Conservation (phyloP, 768 basidiomycete species). For the Thelephora aurantiotincta region DNA sequence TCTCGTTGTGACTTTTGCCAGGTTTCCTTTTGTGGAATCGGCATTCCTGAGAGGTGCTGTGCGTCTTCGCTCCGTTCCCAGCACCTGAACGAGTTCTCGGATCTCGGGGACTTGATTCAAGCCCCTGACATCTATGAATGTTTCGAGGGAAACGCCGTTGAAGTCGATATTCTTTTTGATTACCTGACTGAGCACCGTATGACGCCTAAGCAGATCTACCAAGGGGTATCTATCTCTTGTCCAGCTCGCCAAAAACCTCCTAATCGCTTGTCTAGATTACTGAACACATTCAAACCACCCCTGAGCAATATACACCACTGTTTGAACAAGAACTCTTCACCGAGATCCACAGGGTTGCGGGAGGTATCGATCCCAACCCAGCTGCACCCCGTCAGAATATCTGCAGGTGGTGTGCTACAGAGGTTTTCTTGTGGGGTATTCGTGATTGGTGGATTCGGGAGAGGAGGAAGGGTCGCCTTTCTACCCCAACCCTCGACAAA, state of each 20-base stretch:
- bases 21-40: conserved; percentile 72
- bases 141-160: conserved; percentile 64
- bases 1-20: conserved; percentile 76
- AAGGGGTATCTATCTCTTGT: conserved; percentile 36
- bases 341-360: conserved; percentile 47
- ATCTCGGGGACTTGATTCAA: conserved; percentile 64
- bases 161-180: conserved; percentile 77
- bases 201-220: conserved; percentile 61
- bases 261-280: conserved; percentile 35
- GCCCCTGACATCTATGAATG: conserved; percentile 66
- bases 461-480: conserved; percentile 52
- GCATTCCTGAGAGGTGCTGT: conserved; percentile 58
- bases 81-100: conserved; percentile 55
- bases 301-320: conserved; percentile 47
- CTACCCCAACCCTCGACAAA: conserved; percentile 37
- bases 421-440: conserved; percentile 62
- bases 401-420: conserved; percentile 62
- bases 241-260: not conserved
- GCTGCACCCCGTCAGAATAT: conserved; percentile 44
- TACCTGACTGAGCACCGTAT: conserved; percentile 51
- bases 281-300: conserved; percentile 41
- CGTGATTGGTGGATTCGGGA: conserved; percentile 78
- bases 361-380: conserved; percentile 41
- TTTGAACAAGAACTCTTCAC: conserved; percentile 59
- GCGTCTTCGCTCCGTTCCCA: conserved; percentile 43